Percentiles rank a stretch among this genome's conserved stretches.
Evolutionary conservation across 345 rosid genomes (phyloP).

Genomic region (Hevea brasiliensis): DNA sequence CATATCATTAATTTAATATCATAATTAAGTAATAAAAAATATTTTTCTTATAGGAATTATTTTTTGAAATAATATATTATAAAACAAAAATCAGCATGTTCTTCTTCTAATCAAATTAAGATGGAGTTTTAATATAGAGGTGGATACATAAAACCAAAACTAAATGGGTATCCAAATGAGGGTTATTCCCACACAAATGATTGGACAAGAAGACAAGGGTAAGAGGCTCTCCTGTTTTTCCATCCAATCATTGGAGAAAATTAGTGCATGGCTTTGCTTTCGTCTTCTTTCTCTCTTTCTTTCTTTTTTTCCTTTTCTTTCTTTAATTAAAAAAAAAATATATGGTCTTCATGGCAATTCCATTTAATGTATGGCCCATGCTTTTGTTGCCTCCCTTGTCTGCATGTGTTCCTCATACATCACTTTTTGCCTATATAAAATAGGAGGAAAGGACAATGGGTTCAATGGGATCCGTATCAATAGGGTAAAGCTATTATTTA

Average conservation of each 20-base stretch:
- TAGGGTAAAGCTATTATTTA: no score
- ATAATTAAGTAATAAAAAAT: no score
- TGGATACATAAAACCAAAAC: no score
- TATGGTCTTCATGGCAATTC: background rate
- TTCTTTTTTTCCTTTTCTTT: no score
- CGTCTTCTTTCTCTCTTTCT: background rate
- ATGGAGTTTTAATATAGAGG: no score
- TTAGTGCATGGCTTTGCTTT: conserved; percentile 17
- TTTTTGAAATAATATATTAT: no score
- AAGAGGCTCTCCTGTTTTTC: conserved; percentile 19
- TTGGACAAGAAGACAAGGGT: conserved; percentile 41
- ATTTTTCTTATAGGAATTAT: no score
- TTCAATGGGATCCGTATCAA: no score
- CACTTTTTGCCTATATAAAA: no score
- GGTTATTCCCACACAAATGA: conserved; percentile 40
- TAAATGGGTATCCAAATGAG: conserved; percentile 35
- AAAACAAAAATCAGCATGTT: no score
- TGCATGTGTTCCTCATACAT: conserved; percentile 14
- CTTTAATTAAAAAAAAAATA: background rate
- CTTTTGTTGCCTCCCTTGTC: conserved; percentile 20
- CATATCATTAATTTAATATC: no score
- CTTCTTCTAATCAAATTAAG: no score
- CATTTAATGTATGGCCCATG: conserved; percentile 18
- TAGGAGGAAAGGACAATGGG: background rate
- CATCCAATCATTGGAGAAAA: conserved; percentile 34